A percentile compares a stretch with the other conserved stretches of the same genome.
Conservation (phyloP, 768 basidiomycete species). For the Floccularia luteovirens region DNA sequence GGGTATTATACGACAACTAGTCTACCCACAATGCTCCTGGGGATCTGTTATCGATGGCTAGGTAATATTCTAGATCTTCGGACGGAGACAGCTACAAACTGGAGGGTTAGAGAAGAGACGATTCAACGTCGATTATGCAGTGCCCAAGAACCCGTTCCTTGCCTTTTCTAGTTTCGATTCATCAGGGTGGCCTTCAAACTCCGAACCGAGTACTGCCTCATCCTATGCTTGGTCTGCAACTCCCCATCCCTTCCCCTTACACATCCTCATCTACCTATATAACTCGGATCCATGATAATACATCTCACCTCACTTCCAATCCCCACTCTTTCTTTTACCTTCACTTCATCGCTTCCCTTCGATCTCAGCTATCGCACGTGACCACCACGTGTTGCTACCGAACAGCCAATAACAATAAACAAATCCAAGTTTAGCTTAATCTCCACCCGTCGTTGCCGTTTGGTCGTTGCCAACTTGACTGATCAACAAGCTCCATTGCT, state of each 20-base stretch:
- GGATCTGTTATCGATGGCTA: slow-evolving; percentile 5
- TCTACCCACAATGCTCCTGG: not conserved
- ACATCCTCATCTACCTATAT: not conserved
- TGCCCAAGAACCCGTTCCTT: not conserved
- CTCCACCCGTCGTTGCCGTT: too few relatives aligned
- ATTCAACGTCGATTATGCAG: not conserved
- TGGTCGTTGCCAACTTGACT: too few relatives aligned
- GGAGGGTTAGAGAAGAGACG: not conserved
- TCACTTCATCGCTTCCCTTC: too few relatives aligned
- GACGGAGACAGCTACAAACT: not conserved
- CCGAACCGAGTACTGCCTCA: slow-evolving; percentile 12
- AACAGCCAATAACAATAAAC: too few relatives aligned
- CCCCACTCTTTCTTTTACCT: too few relatives aligned
- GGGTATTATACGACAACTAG: slow-evolving; percentile 2
- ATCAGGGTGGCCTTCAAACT: slow-evolving; percentile 18
- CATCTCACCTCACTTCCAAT: too few relatives aligned
- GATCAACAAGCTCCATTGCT: too few relatives aligned
- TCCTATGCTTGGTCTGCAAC: slow-evolving; percentile 1
- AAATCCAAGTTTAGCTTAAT: too few relatives aligned
- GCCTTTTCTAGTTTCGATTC: slow-evolving; percentile 11
- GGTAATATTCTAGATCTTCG: not conserved
- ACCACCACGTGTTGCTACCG: too few relatives aligned
- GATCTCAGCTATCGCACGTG: too few relatives aligned
- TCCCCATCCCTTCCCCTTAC: slow-evolving; percentile 1
- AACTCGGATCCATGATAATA: not conserved